Evolutionary conservation across 106 monocot species (phyloP).

Genomic region (Dendrobium nobile): DNA sequence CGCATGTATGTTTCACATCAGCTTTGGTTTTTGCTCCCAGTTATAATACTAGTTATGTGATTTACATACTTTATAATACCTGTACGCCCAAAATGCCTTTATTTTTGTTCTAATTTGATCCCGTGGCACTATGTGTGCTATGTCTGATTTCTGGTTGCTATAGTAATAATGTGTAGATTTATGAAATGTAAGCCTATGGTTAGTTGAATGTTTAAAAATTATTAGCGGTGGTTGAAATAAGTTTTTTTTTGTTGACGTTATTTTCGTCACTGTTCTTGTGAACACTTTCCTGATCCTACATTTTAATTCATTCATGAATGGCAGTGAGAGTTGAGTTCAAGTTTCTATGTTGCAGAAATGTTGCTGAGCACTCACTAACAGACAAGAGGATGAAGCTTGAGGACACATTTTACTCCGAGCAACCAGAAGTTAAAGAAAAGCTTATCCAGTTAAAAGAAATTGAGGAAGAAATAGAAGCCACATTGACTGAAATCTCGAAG

Average conservation of each 20-base stretch:
- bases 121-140: too few relatives aligned
- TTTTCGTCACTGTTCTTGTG: background rate
- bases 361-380: slow-evolving; percentile 5
- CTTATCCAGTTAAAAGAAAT: slow-evolving; percentile 28
- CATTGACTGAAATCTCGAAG: slow-evolving; percentile 18
- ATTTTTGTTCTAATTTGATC: too few relatives aligned
- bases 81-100: too few relatives aligned
- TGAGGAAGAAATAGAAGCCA: slow-evolving; percentile 21
- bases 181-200: too few relatives aligned
- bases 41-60: too few relatives aligned
- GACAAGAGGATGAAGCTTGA: background rate
- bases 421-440: slow-evolving; percentile 10
- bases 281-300: background rate
- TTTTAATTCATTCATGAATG: background rate
- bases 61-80: too few relatives aligned
- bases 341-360: slow-evolving; percentile 19
- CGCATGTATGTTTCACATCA: too few relatives aligned
- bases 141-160: too few relatives aligned
- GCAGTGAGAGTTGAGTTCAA: background rate
- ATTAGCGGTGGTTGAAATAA: too few relatives aligned
- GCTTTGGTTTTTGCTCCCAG: too few relatives aligned
- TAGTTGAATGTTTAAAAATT: too few relatives aligned
- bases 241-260: background rate
- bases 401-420: background rate
- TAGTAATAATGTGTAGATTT: too few relatives aligned